phyloP scores from a whole-genome alignment of 1,139 yeast species.

The Kodamaea fungicola region DNA sequence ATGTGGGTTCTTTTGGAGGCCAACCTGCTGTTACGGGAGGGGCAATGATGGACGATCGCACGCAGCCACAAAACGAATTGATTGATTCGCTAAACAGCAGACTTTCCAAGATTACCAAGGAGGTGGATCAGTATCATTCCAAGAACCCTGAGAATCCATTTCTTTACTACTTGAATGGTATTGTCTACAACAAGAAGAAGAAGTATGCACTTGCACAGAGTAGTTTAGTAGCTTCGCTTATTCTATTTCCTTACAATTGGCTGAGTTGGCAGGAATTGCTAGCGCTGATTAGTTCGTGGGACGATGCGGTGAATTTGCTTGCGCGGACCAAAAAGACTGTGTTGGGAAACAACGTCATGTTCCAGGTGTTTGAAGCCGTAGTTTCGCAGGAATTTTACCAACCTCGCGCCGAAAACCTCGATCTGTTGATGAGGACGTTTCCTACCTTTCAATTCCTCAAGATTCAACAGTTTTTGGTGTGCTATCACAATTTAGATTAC shows the following conservation, averaged over 20 bases:
- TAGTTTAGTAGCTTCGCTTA: slow-evolving; percentile 54
- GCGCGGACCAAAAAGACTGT: slow-evolving; percentile 24
- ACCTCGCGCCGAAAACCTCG: slow-evolving; percentile 50
- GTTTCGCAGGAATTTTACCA: slow-evolving; percentile 80
- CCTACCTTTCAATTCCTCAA: slow-evolving; percentile 75
- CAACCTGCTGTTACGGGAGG: slow-evolving; percentile 1
- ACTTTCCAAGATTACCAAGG: slow-evolving; percentile 43
- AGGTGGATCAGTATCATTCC: slow-evolving; percentile 29
- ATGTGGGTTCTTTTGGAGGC: slow-evolving; percentile 21
- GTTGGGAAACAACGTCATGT: slow-evolving; percentile 45
- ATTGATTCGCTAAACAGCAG: slow-evolving; percentile 23
- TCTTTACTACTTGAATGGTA: slow-evolving; percentile 65
- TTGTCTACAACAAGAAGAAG: slow-evolving; percentile 61
- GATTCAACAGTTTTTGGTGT: slow-evolving; percentile 75
- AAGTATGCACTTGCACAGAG: slow-evolving; percentile 58
- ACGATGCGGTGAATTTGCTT: slow-evolving; percentile 54
- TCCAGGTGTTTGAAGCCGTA: slow-evolving; percentile 65
- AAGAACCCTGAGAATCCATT: slow-evolving; percentile 48
- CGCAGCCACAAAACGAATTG: slow-evolving; percentile 11
- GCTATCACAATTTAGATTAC: slow-evolving; percentile 80
- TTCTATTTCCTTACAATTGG: slow-evolving; percentile 83
- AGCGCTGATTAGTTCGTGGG: slow-evolving; percentile 59
- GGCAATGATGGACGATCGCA: slow-evolving; percentile 1
- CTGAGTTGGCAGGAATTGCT: slow-evolving; percentile 87
- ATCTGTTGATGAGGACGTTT: slow-evolving; percentile 46